Percentiles rank a stretch among this genome's conserved stretches.
Conservation (phyloP, 257 asterid species). For the Paraleonurus japonicus region DNA sequence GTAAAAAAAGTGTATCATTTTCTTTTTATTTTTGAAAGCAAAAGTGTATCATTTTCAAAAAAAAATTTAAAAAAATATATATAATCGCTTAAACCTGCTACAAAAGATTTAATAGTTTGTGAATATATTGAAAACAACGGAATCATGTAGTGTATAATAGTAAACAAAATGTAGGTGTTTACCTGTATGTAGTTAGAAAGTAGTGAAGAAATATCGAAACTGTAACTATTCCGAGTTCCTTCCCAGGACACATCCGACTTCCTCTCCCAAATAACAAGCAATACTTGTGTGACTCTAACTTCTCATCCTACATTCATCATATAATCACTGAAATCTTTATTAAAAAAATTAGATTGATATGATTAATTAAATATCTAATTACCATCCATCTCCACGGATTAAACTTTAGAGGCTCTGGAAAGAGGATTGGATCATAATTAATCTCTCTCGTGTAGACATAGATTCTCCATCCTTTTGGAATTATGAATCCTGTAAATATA, state of each 20-base stretch:
- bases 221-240: conserved; percentile 59
- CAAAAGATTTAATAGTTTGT: no score
- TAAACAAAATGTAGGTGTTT: no score
- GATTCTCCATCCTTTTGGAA: conserved; percentile 85
- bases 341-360: not conserved
- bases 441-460: conserved; percentile 80
- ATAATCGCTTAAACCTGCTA: no score
- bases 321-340: not conserved
- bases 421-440: conserved; percentile 62
- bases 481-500: conserved; percentile 35
- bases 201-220: conserved; percentile 64
- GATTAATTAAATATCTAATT: conserved; percentile 28
- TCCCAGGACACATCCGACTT: conserved; percentile 65
- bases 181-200: conserved; percentile 62
- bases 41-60: no score
- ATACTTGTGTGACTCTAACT: conserved; percentile 49
- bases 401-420: conserved; percentile 64
- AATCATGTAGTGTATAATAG: no score
- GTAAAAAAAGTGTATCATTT: no score
- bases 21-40: no score
- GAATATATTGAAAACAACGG: no score
- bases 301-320: conserved; percentile 46
- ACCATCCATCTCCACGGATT: conserved; percentile 90
- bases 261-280: conserved; percentile 63
- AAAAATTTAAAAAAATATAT: no score